Base-by-base conservation (phyloP, 1,284 basidiomycete species). In the Ustilago tritici region DNA sequence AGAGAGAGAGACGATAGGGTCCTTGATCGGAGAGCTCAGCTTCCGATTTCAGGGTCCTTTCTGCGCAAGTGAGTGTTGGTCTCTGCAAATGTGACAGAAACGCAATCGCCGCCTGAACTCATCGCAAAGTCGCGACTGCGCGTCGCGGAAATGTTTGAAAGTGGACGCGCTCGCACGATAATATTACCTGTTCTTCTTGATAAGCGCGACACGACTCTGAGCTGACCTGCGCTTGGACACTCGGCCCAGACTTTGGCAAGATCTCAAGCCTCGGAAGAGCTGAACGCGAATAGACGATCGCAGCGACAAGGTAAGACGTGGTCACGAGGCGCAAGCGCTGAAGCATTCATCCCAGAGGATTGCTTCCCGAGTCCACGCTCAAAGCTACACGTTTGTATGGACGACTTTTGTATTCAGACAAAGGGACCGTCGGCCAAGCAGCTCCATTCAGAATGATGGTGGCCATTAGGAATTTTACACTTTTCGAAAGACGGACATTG, bases 11-110 rank as follows among this genome's bases (percentile, higher is more conserved):
- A 52, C 12, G 23, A 31, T 15, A 11, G 28, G 49, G 12, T 2
- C 49, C 10, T 11, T 32, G 28, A 32, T 52, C 7, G 15, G 14
- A 12, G 32, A 19, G n/a, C 35, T 55, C 17, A 38, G 34, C 35
- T 38, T 55, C 35, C 11, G 23, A 49, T 34, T 47, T 57, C 41
- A 57, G 56, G 56, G 56, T 57, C 56, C 43, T 57, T 5, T 36
- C 34, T 38, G 35, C 17, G 31, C 23, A 3, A 28, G 15, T 47
- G 31, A 34, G 56, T 57, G 40, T 57, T 43, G 56, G 40, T 57
- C 34, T 55, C 53, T n/a, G 52, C 8, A 34, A 52, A 31, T 31
- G 31, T 19, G 32, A 34, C 31, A 34, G 52, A 12, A 41, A 15
- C 2, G 15, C 46, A 19, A 49, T 17, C 38, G 10, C 38, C 38